Conservation (phyloP, 2,329 filamentous ascomycete genomes). For the Aspergillus pseudotamarii region DNA sequence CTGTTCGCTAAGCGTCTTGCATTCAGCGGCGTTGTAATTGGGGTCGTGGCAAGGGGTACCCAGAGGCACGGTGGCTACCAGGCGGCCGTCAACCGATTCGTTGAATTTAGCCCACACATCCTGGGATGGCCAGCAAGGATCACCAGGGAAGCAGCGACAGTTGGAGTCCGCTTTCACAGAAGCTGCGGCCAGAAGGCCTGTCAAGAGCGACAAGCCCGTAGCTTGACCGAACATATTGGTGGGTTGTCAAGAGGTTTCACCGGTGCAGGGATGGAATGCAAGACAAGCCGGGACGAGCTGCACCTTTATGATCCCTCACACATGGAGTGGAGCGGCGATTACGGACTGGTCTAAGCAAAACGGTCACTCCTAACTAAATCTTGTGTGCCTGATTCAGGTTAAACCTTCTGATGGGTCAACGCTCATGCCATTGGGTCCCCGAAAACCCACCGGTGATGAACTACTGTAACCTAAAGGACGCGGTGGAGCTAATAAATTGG, state of each 20-base stretch:
- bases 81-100: conserved; percentile 51
- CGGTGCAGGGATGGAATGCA: neutral
- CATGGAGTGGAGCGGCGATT: too few species aligned
- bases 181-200: conserved; percentile 5
- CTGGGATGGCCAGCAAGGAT: conserved; percentile 57
- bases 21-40: conserved; percentile 50
- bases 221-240: conserved; percentile 2
- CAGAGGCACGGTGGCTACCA: conserved; percentile 58
- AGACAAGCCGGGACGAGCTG: neutral
- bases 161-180: neutral
- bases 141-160: conserved; percentile 56
- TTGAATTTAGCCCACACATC: conserved; percentile 56
- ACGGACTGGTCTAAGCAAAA: too few species aligned
- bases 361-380: neutral
- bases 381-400: neutral
- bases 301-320: neutral
- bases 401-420: neutral
- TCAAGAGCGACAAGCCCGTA: neutral
- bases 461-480: neutral
- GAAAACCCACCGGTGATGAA: neutral
- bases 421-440: too few species aligned
- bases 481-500: too few species aligned
- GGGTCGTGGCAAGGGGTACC: conserved; percentile 57
- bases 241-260: neutral
- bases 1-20: conserved; percentile 41